Evolutionary conservation across 1,284 basidiomycete species (phyloP).

Genomic region (Thecaphora thlaspeos): DNA sequence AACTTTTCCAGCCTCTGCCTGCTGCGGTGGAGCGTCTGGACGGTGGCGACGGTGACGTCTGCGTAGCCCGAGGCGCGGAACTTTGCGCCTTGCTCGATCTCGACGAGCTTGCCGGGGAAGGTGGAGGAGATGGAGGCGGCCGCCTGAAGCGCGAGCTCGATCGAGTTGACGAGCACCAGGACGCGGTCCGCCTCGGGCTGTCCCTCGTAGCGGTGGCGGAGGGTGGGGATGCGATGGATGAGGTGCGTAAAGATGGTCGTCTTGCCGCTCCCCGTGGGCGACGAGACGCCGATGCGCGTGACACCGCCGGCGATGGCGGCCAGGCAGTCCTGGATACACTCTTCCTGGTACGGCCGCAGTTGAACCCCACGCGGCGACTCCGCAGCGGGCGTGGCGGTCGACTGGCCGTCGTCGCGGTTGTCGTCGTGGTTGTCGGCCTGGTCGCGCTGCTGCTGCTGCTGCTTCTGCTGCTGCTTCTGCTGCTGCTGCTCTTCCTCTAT

Average conservation of each 20-base stretch:
- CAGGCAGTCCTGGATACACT: constrained; percentile 77
- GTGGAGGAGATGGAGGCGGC: constrained; percentile 70
- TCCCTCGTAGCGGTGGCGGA: too few relatives aligned
- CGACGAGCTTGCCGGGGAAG: constrained; percentile 75
- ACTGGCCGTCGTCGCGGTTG: too few relatives aligned
- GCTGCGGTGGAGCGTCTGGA: constrained; percentile 75
- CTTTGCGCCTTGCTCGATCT: constrained; percentile 84
- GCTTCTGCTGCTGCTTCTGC: too few relatives aligned
- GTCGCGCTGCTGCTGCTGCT: too few relatives aligned
- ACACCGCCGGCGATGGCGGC: constrained; percentile 67
- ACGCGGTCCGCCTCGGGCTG: constrained; percentile 60
- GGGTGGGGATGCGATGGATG: constrained; percentile 30
- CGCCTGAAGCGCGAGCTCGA: constrained; percentile 85
- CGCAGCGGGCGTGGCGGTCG: constrained; percentile 1
- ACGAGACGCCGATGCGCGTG: constrained; percentile 83
- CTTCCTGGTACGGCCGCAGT: constrained; percentile 78
- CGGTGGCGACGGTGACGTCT: constrained; percentile 87
- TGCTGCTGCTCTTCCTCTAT: too few relatives aligned
- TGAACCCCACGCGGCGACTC: constrained; percentile 26
- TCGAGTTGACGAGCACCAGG: constrained; percentile 80
- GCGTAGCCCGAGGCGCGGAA: constrained; percentile 75
- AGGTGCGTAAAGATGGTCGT: constrained; percentile 73
- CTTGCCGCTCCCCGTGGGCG: constrained; percentile 82
- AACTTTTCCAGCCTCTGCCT: constrained; percentile 74
- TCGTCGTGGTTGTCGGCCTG: too few relatives aligned